phyloP scores from a whole-genome alignment of 371 early-diverging fungal species.

The Apophysomyces variabilis region DNA sequence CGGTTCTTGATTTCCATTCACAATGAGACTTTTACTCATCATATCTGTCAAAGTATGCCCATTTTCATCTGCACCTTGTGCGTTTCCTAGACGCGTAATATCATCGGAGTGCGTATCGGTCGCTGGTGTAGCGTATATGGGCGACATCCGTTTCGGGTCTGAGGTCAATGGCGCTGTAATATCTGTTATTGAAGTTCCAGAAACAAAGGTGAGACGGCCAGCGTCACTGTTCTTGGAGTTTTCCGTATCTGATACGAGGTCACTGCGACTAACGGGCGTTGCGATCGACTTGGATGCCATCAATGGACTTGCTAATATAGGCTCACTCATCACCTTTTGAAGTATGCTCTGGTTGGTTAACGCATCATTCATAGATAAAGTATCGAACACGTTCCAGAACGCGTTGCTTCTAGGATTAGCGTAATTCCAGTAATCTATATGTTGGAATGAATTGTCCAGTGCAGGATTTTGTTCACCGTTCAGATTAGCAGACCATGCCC shows the following conservation, averaged over 20 bases:
- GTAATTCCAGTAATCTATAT: slow-evolving; percentile 31
- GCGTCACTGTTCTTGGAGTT: not conserved
- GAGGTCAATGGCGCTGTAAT: not conserved
- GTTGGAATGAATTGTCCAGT: not conserved
- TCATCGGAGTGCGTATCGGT: slow-evolving; percentile 13
- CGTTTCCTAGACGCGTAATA: not conserved
- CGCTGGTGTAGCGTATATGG: slow-evolving; percentile 18
- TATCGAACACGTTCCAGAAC: slow-evolving; percentile 10
- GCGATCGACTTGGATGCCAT: slow-evolving; percentile 41
- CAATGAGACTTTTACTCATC: not conserved
- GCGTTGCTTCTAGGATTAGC: slow-evolving; percentile 11
- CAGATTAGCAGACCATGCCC: slow-evolving; percentile 35
- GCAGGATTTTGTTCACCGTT: slow-evolving; percentile 2
- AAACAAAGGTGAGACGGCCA: not conserved
- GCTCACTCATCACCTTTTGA: slow-evolving; percentile 37
- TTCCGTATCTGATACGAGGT: not conserved
- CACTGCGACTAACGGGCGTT: slow-evolving; percentile 14
- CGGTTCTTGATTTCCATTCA: slow-evolving; percentile 34
- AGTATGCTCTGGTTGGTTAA: slow-evolving; percentile 27
- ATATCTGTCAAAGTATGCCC: slow-evolving; percentile 5
- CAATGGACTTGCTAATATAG: slow-evolving; percentile 32
- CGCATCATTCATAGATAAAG: slow-evolving; percentile 21
- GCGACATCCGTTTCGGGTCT: not conserved
- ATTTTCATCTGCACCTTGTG: not conserved
- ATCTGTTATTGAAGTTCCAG: slow-evolving; percentile 13